These are phyloP conservation scores for Jaltomata sinuosa DNA, from an alignment of 257 asterid genomes.

Conservation along the genomic window DNA sequence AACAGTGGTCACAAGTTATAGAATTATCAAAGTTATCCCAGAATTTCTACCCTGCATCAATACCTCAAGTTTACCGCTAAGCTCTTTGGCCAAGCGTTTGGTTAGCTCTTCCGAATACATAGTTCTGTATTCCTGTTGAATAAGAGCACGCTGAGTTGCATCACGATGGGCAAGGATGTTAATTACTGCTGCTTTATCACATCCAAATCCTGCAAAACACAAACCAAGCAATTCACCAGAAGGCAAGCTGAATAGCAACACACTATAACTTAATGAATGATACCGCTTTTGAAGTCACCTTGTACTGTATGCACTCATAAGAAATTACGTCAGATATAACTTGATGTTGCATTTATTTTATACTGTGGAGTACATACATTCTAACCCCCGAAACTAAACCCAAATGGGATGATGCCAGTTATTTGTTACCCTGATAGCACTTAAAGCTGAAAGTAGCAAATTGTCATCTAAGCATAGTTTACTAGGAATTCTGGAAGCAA, in stretches of 20 bases:
- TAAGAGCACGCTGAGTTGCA: constrained; percentile 69
- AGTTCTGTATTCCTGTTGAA: constrained; percentile 71
- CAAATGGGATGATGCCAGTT: background rate
- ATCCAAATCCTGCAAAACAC: constrained; percentile 63
- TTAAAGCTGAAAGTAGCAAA: background rate
- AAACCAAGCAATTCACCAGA: background rate
- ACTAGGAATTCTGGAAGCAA: background rate
- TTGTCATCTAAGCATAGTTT: background rate
- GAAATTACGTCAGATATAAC: background rate
- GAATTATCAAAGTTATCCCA: background rate
- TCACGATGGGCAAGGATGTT: constrained; percentile 85
- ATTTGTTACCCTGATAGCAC: background rate
- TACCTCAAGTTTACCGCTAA: constrained; percentile 76
- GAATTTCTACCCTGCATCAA: background rate
- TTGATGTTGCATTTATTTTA: background rate
- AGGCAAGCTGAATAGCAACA: background rate
- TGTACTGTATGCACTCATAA: background rate
- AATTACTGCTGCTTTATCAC: constrained; percentile 73
- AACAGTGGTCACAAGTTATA: background rate
- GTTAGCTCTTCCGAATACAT: constrained; percentile 64
- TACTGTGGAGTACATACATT: background rate
- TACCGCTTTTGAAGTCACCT: background rate
- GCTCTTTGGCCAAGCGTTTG: constrained; percentile 77
- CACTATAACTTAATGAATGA: background rate
- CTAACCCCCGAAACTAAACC: background rate